Percentiles rank a stretch among this genome's conserved stretches.
Conservation (phyloP, 331 rosid genomes). For the Pyracantha coccinea region DNA sequence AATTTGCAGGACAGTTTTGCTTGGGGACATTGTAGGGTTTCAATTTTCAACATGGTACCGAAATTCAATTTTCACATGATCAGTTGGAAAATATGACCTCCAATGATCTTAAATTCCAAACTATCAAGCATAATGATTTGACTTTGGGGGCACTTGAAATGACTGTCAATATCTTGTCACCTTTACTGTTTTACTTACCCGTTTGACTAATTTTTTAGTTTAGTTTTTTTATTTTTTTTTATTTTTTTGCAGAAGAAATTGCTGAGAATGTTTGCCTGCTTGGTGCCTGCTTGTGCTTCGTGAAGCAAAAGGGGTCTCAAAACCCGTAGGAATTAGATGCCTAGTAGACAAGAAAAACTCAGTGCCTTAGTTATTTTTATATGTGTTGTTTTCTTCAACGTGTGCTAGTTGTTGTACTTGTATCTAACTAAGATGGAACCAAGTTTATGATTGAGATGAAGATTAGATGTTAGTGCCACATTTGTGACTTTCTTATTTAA, state of each 20-base stretch:
- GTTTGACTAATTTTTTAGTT: not conserved
- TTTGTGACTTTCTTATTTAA: not conserved
- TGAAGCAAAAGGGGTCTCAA: conserved; percentile 16
- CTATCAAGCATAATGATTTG: not conserved
- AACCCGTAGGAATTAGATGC: not conserved
- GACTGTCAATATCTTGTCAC: not conserved
- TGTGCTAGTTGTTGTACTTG: not conserved
- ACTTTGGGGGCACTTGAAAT: not conserved
- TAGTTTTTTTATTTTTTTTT: not conserved
- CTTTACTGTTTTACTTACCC: not conserved
- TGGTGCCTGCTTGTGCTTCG: conserved; percentile 68
- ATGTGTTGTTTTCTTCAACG: not conserved
- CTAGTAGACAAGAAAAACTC: not conserved
- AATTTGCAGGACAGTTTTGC: not conserved
- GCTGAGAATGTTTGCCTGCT: conserved; percentile 63
- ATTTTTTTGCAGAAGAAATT: conserved; percentile 43
- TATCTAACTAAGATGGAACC: not conserved
- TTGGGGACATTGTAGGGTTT: not conserved
- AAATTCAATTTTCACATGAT: not conserved
- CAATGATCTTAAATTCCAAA: conserved; percentile 1
- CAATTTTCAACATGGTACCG: not conserved
- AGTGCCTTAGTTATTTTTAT: not conserved
- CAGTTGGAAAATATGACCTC: not conserved
- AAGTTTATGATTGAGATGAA: not conserved
- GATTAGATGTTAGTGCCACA: not conserved